Evolutionary conservation across 169 alveolate species (phyloP).

Genomic region (Cardiosporidium cionae): DNA sequence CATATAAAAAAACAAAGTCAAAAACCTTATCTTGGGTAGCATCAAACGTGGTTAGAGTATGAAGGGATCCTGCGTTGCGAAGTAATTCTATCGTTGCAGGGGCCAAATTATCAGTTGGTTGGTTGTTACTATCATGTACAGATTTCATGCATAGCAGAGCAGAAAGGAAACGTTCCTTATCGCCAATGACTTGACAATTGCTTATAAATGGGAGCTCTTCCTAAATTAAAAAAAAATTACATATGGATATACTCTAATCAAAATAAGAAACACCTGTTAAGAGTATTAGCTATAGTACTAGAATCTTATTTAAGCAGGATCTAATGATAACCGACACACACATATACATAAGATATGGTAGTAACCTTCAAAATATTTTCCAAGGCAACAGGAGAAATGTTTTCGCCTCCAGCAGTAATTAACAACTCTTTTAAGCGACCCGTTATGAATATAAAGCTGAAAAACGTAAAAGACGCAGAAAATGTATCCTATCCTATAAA

Average conservation of each 20-base stretch:
- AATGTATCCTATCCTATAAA: neutral
- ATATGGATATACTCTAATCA: too few species aligned
- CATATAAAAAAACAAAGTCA: too few species aligned
- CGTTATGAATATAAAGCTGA: conserved; percentile 39
- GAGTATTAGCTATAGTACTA: neutral
- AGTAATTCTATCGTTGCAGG: neutral
- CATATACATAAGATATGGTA: neutral
- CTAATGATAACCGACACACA: neutral
- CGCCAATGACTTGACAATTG: conserved; percentile 65
- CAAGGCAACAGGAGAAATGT: conserved; percentile 66
- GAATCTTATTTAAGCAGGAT: neutral
- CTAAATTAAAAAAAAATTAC: neutral
- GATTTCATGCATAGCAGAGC: conserved; percentile 54
- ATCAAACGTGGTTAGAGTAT: too few species aligned
- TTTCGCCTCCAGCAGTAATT: conserved; percentile 78
- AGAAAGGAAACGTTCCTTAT: conserved; percentile 47
- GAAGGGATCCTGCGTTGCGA: too few species aligned
- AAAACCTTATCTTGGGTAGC: too few species aligned
- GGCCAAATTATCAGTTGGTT: conserved; percentile 29
- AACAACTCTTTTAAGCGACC: conserved; percentile 68
- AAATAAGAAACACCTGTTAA: too few species aligned
- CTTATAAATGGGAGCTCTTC: conserved; percentile 39
- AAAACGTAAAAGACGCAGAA: conserved; percentile 1
- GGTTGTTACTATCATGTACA: conserved; percentile 28
- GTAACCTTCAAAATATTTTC: conserved; percentile 49